phyloP scores from a whole-genome alignment of 2,329 filamentous ascomycete species.

The Rutstroemia sp. region DNA sequence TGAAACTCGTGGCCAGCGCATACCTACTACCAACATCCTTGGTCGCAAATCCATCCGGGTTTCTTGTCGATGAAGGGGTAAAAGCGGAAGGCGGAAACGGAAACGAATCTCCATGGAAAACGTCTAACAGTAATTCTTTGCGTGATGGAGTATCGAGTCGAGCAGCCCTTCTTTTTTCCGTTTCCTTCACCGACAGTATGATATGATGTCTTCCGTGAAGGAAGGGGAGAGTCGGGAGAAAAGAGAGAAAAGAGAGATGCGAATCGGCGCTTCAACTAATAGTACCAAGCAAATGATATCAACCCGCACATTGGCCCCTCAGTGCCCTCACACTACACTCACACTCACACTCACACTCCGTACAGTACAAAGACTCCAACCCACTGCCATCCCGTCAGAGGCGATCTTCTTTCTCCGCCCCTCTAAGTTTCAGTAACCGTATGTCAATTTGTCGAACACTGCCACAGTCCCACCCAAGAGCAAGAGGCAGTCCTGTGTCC shows the following conservation, averaged over 20 bases:
- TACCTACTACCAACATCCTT: slow-evolving; percentile 21
- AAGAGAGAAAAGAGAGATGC: no score
- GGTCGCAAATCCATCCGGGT: slow-evolving; percentile 16
- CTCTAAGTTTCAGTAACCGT: neutral
- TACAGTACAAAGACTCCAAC: neutral
- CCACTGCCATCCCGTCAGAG: no score
- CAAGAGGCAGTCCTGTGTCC: neutral
- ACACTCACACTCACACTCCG: no score
- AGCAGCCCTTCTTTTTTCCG: no score
- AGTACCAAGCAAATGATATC: no score
- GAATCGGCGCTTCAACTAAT: no score
- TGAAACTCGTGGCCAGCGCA: slow-evolving; percentile 29
- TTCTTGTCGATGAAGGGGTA: slow-evolving; percentile 1
- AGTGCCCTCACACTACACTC: no score
- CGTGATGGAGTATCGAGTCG: no score
- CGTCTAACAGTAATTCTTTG: neutral
- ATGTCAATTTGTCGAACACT: neutral
- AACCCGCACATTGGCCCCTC: no score
- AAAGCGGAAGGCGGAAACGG: neutral
- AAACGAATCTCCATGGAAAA: neutral
- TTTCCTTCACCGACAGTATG: no score
- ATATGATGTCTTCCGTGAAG: no score
- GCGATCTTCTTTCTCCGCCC: neutral
- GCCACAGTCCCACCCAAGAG: neutral
- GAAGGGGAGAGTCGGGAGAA: no score